These are phyloP conservation scores for Mortierella polycephala DNA, from an alignment of 371 early-diverging fungal genomes.

Conservation along the genomic window DNA sequence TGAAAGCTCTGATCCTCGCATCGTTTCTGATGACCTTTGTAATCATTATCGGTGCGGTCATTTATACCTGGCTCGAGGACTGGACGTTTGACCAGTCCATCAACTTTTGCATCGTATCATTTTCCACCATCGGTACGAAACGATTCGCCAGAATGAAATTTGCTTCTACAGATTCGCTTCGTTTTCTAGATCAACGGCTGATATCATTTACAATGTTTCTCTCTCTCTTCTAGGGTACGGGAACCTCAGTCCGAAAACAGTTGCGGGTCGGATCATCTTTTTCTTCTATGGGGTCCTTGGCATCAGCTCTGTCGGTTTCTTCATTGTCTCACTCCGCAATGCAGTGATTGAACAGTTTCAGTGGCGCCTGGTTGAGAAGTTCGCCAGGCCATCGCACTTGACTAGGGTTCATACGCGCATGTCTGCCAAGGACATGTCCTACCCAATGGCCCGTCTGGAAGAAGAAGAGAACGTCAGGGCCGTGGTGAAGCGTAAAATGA, in stretches of 20 bases:
- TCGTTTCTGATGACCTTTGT: conserved; percentile 51
- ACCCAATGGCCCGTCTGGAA: conserved; percentile 29
- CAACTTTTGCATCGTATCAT: conserved; percentile 53
- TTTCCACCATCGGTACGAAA: conserved; percentile 44
- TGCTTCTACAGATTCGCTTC: too few species aligned
- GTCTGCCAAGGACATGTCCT: conserved; percentile 42
- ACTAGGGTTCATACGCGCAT: conserved; percentile 46
- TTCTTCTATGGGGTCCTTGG: conserved; percentile 43
- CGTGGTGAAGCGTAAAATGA: conserved; percentile 45
- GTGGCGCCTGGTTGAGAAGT: conserved; percentile 40
- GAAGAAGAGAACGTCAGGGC: conserved; percentile 39
- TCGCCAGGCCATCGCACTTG: conserved; percentile 37
- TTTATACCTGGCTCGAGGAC: conserved; percentile 27
- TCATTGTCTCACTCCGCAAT: conserved; percentile 45
- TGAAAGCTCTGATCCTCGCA: conserved; percentile 46
- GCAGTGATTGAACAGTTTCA: conserved; percentile 50
- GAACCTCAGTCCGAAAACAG: conserved; percentile 35
- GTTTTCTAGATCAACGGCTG: too few species aligned
- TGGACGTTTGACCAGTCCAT: conserved; percentile 50
- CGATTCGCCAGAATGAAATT: too few species aligned
- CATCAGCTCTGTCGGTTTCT: conserved; percentile 39
- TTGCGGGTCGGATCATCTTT: conserved; percentile 29
- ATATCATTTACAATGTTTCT: background rate
- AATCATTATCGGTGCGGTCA: conserved; percentile 39
- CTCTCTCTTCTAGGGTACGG: conserved; percentile 29